These are phyloP conservation scores for Elaeagnus macrophylla DNA, from an alignment of 306 rosid genomes.

Conservation along the genomic window DNA sequence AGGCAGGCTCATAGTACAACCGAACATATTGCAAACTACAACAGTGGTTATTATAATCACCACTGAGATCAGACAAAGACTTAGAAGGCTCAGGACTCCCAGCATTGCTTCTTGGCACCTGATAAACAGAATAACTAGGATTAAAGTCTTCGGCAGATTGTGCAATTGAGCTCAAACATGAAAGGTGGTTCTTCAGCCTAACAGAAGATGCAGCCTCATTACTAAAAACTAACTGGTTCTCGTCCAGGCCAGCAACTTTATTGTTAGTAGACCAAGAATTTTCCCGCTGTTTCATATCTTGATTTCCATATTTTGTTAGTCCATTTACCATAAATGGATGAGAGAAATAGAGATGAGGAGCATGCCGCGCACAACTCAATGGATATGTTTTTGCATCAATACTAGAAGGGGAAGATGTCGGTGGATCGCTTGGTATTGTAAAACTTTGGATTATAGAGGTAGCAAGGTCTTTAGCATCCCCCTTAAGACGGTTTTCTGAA, in stretches of 20 bases:
- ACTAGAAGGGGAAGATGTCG: slow-evolving; percentile 13
- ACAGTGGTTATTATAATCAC: slow-evolving; percentile 30
- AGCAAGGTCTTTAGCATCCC: slow-evolving; percentile 40
- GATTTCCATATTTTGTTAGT: slow-evolving; percentile 12
- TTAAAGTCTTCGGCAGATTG: slow-evolving; percentile 26
- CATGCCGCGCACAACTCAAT: slow-evolving; percentile 15
- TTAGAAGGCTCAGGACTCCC: slow-evolving; percentile 28
- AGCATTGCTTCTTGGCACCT: slow-evolving; percentile 8
- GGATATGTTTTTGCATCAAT: slow-evolving; percentile 2
- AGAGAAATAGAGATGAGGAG: slow-evolving; percentile 21
- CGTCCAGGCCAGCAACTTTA: slow-evolving; percentile 23
- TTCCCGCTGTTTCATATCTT: slow-evolving; percentile 12
- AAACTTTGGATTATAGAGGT: slow-evolving; percentile 26
- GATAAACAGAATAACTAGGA: slow-evolving; percentile 25
- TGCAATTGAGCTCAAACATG: slow-evolving; percentile 19
- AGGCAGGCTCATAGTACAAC: slow-evolving; percentile 21
- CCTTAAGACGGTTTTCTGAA: slow-evolving; percentile 28
- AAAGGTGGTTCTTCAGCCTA: slow-evolving; percentile 19
- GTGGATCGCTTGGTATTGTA: slow-evolving; percentile 26
- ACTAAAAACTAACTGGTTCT: slow-evolving; percentile 18
- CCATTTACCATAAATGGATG: slow-evolving; percentile 16
- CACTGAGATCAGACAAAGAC: slow-evolving; percentile 37
- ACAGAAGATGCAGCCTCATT: slow-evolving; percentile 12
- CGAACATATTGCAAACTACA: slow-evolving; percentile 24
- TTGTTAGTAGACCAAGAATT: slow-evolving; percentile 17